phyloP scores from a whole-genome alignment of 139 green algal genomes.

The Closterium sp. region DNA sequence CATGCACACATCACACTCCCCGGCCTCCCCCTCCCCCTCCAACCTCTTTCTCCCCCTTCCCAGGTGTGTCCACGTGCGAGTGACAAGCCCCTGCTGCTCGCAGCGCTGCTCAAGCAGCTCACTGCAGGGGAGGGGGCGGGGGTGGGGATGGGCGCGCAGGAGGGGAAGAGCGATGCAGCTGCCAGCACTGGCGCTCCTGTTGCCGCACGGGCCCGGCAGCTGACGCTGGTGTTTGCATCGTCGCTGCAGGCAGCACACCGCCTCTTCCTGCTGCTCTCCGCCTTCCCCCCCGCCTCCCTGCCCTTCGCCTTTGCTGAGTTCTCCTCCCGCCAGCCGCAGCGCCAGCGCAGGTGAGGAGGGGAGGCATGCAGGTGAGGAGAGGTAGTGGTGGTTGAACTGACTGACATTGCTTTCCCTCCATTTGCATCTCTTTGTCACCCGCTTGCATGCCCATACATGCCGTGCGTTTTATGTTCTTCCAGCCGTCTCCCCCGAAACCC shows the following conservation, averaged over 20 bases:
- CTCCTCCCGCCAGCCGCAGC: slow-evolving; percentile 45
- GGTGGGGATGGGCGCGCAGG: no score
- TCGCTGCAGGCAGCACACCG: slow-evolving; percentile 75
- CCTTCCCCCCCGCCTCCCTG: slow-evolving; percentile 33
- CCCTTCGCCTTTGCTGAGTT: slow-evolving; percentile 56
- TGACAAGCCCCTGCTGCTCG: slow-evolving; percentile 47
- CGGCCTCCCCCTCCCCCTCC: background rate
- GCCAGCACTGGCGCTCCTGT: no score
- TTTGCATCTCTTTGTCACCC: background rate
- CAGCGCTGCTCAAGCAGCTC: slow-evolving; percentile 42
- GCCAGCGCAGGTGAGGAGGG: slow-evolving; percentile 22
- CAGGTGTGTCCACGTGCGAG: slow-evolving; percentile 31
- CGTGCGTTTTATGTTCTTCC: no score
- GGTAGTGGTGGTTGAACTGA: background rate
- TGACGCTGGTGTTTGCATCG: slow-evolving; percentile 80
- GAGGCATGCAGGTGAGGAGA: background rate
- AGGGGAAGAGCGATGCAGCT: no score
- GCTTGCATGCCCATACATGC: no score
- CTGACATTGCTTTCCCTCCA: background rate
- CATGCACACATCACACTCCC: no score
- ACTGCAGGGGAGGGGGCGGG: background rate
- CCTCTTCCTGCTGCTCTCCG: slow-evolving; percentile 68
- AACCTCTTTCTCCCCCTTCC: background rate
- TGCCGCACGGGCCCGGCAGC: background rate
- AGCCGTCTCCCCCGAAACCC: no score